Conservation (phyloP, 257 asterid genomes). For the Cynanchum wilfordii region DNA sequence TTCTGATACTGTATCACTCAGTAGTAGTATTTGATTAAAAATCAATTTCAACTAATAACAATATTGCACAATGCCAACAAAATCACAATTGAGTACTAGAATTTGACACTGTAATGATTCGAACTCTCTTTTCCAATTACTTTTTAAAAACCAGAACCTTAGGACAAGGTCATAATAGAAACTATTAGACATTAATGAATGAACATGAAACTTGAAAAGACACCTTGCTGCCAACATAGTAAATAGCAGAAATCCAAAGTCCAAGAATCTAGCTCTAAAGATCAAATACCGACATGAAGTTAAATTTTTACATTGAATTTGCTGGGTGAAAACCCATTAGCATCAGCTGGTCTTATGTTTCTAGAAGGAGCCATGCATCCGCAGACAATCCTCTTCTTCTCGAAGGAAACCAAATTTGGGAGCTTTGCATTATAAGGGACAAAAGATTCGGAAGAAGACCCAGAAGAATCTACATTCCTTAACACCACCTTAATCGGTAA, state of each 20-base stretch:
- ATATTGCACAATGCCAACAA: no score
- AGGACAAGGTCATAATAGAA: not conserved
- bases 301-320: conserved; percentile 37
- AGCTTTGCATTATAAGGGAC: conserved; percentile 24
- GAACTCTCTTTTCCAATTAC: not conserved
- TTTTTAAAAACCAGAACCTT: not conserved
- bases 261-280: conserved; percentile 3
- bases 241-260: not conserved
- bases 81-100: not conserved
- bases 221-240: not conserved
- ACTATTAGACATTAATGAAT: not conserved
- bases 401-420: conserved; percentile 13
- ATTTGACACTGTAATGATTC: not conserved
- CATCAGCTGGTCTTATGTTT: conserved; percentile 35
- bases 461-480: conserved; percentile 21
- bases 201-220: not conserved
- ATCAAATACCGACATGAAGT: not conserved
- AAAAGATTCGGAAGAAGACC: conserved; percentile 23
- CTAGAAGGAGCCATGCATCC: conserved; percentile 60
- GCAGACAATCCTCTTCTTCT: conserved; percentile 40
- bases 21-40: no score
- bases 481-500: conserved; percentile 26
- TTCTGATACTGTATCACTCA: no score
- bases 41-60: no score
- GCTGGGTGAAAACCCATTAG: conserved; percentile 29